phyloP scores from a whole-genome alignment of 176 grass and related monocot species.

The Dactylis glomerata region DNA sequence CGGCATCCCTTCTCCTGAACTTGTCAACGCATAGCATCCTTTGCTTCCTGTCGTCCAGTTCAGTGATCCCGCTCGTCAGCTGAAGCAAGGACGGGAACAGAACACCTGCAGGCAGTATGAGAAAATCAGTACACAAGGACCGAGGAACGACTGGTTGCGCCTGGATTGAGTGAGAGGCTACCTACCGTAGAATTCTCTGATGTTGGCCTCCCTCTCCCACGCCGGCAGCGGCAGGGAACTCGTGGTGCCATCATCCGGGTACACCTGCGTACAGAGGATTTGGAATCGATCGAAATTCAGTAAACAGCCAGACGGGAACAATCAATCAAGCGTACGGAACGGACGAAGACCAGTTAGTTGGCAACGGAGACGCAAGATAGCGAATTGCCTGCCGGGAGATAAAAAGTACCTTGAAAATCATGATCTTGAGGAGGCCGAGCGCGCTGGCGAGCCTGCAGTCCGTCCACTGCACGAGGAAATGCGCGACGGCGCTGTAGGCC shows the following conservation, averaged over 20 bases:
- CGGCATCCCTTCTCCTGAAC: conserved; percentile 21
- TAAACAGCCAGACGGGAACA: background rate
- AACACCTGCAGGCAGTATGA: conserved; percentile 15
- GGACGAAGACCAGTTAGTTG: background rate
- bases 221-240: conserved; percentile 34
- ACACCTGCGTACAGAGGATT: conserved; percentile 33
- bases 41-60: conserved; percentile 42
- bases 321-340: background rate
- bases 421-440: conserved; percentile 56
- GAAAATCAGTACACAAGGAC: background rate
- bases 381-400: background rate
- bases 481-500: conserved; percentile 58
- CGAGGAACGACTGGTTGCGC: background rate
- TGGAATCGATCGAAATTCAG: background rate
- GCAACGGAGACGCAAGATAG: background rate
- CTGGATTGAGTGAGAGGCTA: background rate
- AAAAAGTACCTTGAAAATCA: conserved; percentile 44
- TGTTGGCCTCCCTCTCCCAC: conserved; percentile 54
- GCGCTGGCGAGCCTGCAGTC: conserved; percentile 55
- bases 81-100: conserved; percentile 62
- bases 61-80: conserved; percentile 44
- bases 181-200: conserved; percentile 59
- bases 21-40: conserved; percentile 30
- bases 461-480: conserved; percentile 56
- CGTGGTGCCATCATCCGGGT: conserved; percentile 23